A percentile compares a stretch with the other conserved stretches of the same genome.
Conservation (phyloP, 78 protist genomes). For the Diacronema lutheri region DNA sequence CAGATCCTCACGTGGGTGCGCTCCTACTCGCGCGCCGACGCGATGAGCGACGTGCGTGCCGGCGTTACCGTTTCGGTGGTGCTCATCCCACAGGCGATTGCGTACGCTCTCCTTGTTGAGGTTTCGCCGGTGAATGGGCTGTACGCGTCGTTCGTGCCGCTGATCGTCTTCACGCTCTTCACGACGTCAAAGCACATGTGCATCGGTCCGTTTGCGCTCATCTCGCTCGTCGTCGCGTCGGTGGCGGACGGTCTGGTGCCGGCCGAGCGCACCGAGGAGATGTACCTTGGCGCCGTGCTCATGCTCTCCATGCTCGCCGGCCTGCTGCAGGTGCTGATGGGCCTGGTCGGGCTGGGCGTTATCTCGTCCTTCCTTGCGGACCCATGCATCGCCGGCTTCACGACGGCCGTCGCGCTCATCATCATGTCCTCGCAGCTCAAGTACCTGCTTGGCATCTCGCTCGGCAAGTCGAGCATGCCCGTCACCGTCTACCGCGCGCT, state of each 20-base stretch:
- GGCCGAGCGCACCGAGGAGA: neutral
- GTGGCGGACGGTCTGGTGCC: neutral
- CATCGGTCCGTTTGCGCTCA: constrained; percentile 70
- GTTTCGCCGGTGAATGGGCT: constrained; percentile 77
- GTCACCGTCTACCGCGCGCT: too few relatives aligned
- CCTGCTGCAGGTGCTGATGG: constrained; percentile 52
- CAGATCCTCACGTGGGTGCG: too few relatives aligned
- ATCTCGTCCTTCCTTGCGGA: constrained; percentile 63
- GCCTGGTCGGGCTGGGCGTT: constrained; percentile 60
- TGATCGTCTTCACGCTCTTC: constrained; percentile 57
- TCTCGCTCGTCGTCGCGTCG: constrained; percentile 28
- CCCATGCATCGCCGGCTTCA: too few relatives aligned
- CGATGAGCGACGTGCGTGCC: too few relatives aligned
- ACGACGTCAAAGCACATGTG: constrained; percentile 63
- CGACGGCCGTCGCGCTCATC: too few relatives aligned
- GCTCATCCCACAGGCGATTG: constrained; percentile 46
- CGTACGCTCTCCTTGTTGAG: constrained; percentile 66
- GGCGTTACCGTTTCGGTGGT: too few relatives aligned
- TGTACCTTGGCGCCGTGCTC: constrained; percentile 12
- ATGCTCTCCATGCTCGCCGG: constrained; percentile 67
- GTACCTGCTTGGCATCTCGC: too few relatives aligned
- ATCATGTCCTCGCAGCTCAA: too few relatives aligned
- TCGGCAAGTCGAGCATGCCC: too few relatives aligned
- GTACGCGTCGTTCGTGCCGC: constrained; percentile 68
- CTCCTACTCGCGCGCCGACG: too few relatives aligned